These are phyloP conservation scores for Erysimum cheiranthoides DNA, from an alignment of 345 rosid species.

Conservation along the genomic window DNA sequence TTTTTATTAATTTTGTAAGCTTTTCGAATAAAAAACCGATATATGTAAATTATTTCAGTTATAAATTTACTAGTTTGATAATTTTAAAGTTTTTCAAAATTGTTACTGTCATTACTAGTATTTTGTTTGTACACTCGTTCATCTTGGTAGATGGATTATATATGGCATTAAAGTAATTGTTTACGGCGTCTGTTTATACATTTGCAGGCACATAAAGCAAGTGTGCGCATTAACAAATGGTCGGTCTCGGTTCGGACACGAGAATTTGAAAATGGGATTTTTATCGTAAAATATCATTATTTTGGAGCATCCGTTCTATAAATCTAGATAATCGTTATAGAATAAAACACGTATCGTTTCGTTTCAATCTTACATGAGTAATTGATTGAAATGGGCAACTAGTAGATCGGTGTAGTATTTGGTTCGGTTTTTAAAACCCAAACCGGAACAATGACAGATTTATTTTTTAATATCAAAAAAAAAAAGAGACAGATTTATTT, in stretches of 20 bases:
- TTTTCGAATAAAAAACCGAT: no score
- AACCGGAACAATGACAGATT: not conserved
- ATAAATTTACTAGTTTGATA: no score
- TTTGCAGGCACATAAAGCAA: conserved; percentile 31
- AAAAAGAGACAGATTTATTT: no score
- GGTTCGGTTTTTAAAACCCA: not conserved
- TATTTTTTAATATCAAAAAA: no score
- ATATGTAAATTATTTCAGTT: no score
- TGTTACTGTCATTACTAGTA: not conserved
- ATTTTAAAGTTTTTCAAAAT: no score
- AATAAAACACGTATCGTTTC: not conserved
- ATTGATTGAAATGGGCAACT: not conserved
- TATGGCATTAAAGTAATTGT: not conserved
- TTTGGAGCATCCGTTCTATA: not conserved
- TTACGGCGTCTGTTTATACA: not conserved
- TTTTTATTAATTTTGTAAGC: no score
- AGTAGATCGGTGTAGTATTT: not conserved
- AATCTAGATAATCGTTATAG: not conserved
- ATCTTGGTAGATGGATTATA: not conserved
- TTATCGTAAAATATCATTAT: no score
- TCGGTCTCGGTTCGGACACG: not conserved
- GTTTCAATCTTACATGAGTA: not conserved
- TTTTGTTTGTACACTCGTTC: not conserved
- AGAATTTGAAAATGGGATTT: not conserved
- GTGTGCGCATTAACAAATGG: not conserved